A percentile compares a stretch with the other conserved stretches of the same genome.
Evolutionary conservation across 306 rosid species (phyloP).

Genomic region (Fagus crenata): DNA sequence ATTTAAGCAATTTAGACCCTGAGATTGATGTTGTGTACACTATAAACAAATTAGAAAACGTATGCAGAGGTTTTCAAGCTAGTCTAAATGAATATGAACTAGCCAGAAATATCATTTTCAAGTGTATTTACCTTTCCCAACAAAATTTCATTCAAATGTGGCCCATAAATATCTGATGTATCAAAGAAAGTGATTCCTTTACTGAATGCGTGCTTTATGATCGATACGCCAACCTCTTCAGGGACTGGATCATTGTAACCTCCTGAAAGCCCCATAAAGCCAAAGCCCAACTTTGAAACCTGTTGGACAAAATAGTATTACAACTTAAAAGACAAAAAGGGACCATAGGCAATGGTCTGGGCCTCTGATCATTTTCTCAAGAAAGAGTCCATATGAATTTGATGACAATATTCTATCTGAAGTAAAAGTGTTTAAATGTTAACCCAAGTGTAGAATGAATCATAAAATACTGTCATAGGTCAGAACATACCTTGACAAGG

Average conservation of each 20-base stretch:
- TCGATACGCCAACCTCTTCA: slow-evolving; percentile 52
- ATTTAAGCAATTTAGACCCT: too few relatives aligned
- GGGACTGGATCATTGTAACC: slow-evolving; percentile 49
- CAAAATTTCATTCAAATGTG: slow-evolving; percentile 53
- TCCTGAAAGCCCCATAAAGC: slow-evolving; percentile 66
- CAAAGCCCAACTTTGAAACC: slow-evolving; percentile 81
- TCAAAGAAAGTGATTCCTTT: slow-evolving; percentile 75
- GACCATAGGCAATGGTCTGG: neutral
- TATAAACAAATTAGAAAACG: neutral
- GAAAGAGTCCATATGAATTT: neutral
- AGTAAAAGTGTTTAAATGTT: neutral
- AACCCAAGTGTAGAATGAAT: too few relatives aligned
- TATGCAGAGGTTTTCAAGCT: neutral
- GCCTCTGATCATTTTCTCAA: neutral
- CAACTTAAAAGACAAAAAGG: neutral
- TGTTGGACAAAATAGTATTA: slow-evolving; percentile 1
- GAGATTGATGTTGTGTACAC: too few relatives aligned
- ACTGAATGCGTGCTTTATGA: slow-evolving; percentile 58
- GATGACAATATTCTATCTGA: neutral
- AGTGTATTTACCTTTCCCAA: slow-evolving; percentile 57
- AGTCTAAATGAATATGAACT: neutral
- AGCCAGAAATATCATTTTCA: neutral
- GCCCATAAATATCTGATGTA: slow-evolving; percentile 66
- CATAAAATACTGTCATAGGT: too few relatives aligned
- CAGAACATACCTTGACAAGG: too few relatives aligned